These are phyloP conservation scores for Venturia pyrina DNA, from an alignment of 2,329 filamentous ascomycete genomes.

Conservation along the genomic window DNA sequence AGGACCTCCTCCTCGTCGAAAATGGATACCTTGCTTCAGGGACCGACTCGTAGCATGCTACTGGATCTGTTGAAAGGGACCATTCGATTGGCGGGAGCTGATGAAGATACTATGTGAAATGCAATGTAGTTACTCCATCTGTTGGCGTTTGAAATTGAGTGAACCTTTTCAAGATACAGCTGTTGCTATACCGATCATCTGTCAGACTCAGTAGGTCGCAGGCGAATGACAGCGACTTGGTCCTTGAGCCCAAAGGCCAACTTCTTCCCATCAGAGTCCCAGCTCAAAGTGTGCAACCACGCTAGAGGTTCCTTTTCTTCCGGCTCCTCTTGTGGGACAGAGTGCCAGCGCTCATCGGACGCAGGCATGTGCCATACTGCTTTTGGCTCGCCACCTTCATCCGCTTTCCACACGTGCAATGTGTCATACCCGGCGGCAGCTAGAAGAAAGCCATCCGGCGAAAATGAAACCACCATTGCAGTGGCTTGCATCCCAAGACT, in stretches of 20 bases:
- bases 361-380: slow-evolving; percentile 24
- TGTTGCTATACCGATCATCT: not conserved
- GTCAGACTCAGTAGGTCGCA: not conserved
- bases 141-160: not conserved
- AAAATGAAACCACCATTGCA: slow-evolving; percentile 28
- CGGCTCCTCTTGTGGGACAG: slow-evolving; percentile 13
- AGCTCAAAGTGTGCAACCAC: slow-evolving; percentile 24
- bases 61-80: not conserved
- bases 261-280: slow-evolving; percentile 29
- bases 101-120: not conserved
- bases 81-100: not conserved
- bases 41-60: slow-evolving; percentile 28
- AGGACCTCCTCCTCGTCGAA: slow-evolving; percentile 54
- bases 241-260: slow-evolving; percentile 24
- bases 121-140: not conserved
- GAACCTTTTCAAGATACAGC: not conserved
- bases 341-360: slow-evolving; percentile 12
- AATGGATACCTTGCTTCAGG: slow-evolving; percentile 41
- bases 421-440: slow-evolving; percentile 34
- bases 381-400: slow-evolving; percentile 23
- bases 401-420: slow-evolving; percentile 35
- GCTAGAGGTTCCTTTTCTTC: slow-evolving; percentile 17
- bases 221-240: slow-evolving; percentile 9
- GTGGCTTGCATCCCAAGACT: slow-evolving; percentile 16
- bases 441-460: slow-evolving; percentile 31